Base-by-base conservation (phyloP, 352 stramenopile genomes). In the Pythium scleroteichum region DNA sequence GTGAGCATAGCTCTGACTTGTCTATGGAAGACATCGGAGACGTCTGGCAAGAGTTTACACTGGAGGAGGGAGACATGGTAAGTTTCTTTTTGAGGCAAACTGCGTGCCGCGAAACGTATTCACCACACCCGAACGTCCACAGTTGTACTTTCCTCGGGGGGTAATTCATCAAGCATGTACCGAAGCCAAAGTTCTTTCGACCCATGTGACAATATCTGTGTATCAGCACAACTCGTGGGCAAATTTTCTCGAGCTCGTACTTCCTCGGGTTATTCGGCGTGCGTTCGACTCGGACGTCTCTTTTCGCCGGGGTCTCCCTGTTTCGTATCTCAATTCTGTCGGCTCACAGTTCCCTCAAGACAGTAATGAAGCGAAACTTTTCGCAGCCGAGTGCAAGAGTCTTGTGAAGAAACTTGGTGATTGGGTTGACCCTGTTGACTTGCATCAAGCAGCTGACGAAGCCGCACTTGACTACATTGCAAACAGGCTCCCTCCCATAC, bases 151-250 rank as follows among this genome's bases (percentile, higher is more conserved):
- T 49, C 85, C 87, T 14, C 81, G 87, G 39, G 87, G 85, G 3
- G 78, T 92, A 22, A 65, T 95, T 19, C 87, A 95, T 55, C 74
- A 95, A 64, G 87, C 87, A 20, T 88, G 66, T 41, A 94, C 87
- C 26, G 78, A 89, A 39, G 68, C 88, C 20, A 71, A 79, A 32
- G 42, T 85, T 52, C 94, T 95, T 54, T 95, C 87, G 14, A 95
- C 87, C 19, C 87, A 95, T 60, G 82, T 95, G 57, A 94, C 87
- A 1, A 82, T 95, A 45, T 94, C 85, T 0, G 78, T 93, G n/a
- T 95, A 95, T 53, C 87, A 95, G 61, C 87, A 94, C 72, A 89
- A 86, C 42, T 88, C 87, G 17, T 95, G 87, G 87, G 83, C 83
- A 9, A 94, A 95, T 63, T 95, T 95, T 58, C 51, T 95, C 52